phyloP scores from a whole-genome alignment of 2,329 filamentous ascomycete genomes.

The Fusarium bactridioides region DNA sequence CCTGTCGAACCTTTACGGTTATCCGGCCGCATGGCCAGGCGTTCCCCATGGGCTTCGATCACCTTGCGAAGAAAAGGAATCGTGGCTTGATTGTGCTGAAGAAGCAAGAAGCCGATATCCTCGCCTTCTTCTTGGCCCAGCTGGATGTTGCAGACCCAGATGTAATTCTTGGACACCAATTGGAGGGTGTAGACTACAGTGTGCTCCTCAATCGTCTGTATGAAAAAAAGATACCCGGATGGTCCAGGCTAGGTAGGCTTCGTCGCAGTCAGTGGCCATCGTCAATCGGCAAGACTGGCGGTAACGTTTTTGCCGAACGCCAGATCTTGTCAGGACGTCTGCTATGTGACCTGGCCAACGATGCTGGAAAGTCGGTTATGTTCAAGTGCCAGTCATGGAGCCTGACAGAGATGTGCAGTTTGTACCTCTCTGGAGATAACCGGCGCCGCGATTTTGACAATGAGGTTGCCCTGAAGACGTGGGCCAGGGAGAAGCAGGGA shows the following conservation, averaged over 20 bases:
- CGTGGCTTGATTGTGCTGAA: constrained; percentile 81
- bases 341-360: constrained; percentile 93
- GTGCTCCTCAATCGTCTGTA: constrained; percentile 86
- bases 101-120: constrained; percentile 83
- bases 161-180: constrained; percentile 89
- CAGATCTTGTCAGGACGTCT: constrained; percentile 88
- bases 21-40: constrained; percentile 79
- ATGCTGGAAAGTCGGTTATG: constrained; percentile 97
- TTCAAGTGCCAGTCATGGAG: constrained; percentile 98
- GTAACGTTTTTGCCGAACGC: constrained; percentile 91
- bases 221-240: constrained; percentile 90
- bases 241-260: constrained; percentile 91
- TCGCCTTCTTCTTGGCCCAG: constrained; percentile 89
- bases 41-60: constrained; percentile 89
- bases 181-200: constrained; percentile 98
- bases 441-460: constrained; percentile 86
- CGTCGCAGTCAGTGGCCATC: constrained; percentile 86
- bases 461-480: constrained; percentile 84
- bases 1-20: constrained; percentile 89
- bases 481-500: constrained; percentile 79
- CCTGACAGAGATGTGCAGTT: constrained; percentile 94
- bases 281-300: constrained; percentile 83
- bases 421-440: constrained; percentile 80
- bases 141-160: constrained; percentile 90
- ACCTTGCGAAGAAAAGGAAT: constrained; percentile 73